These are phyloP conservation scores for Musa schizocarpa DNA, from an alignment of 176 grass and related monocot genomes.

Conservation along the genomic window DNA sequence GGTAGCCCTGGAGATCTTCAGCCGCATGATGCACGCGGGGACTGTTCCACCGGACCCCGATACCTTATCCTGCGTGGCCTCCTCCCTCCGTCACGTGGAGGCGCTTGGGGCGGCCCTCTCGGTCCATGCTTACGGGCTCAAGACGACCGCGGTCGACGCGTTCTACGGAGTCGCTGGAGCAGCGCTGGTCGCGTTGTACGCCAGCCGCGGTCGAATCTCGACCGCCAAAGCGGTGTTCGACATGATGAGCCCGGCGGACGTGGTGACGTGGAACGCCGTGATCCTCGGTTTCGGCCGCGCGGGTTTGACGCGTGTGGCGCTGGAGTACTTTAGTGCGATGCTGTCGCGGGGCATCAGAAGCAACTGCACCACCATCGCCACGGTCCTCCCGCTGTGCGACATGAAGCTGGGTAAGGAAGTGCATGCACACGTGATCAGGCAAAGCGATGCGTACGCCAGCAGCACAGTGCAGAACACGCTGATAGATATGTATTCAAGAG, in stretches of 20 bases:
- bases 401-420: conserved; percentile 49
- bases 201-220: conserved; percentile 23
- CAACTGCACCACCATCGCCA: conserved; percentile 35
- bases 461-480: conserved; percentile 35
- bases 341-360: conserved; percentile 29
- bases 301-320: conserved; percentile 22
- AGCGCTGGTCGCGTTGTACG: conserved; percentile 54
- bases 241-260: conserved; percentile 37
- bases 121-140: conserved; percentile 46
- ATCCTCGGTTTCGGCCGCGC: conserved; percentile 28
- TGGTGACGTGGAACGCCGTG: conserved; percentile 66
- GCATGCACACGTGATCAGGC: conserved; percentile 33
- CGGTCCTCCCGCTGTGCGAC: conserved; percentile 36
- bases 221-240: conserved; percentile 29
- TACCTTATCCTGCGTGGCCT: conserved; percentile 49
- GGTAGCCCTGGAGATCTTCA: conserved; percentile 24
- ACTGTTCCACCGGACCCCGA: conserved; percentile 36
- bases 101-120: conserved; percentile 24
- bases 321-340: conserved; percentile 48
- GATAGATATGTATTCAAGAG: conserved; percentile 51
- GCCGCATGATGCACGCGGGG: conserved; percentile 22
- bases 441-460: not conserved
- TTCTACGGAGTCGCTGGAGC: conserved; percentile 58
- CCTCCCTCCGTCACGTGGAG: conserved; percentile 42
- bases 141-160: conserved; percentile 13